These are phyloP conservation scores for Coccomyxa sp. DNA, from an alignment of 139 green algal species.

Conservation along the genomic window DNA sequence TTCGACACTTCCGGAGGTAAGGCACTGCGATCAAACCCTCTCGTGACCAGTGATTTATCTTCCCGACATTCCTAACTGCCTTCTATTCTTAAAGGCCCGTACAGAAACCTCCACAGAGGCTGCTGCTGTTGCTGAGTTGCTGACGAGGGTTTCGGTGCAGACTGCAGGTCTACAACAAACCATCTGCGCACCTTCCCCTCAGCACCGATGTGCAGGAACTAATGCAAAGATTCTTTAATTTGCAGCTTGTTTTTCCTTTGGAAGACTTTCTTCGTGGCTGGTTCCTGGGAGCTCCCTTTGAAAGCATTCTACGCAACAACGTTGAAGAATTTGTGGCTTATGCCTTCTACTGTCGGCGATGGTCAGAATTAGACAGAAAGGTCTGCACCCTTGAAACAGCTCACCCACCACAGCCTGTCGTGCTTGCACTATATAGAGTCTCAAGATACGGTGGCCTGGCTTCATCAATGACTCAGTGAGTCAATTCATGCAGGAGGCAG, in stretches of 20 bases:
- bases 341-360: slow-evolving; percentile 30
- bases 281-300: slow-evolving; percentile 31
- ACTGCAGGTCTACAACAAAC: neutral
- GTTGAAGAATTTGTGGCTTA: slow-evolving; percentile 50
- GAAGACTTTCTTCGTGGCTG: slow-evolving; percentile 51
- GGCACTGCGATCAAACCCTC: neutral
- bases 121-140: neutral
- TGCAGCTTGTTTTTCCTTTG: slow-evolving; percentile 35
- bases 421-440: neutral
- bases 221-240: slow-evolving; percentile 34
- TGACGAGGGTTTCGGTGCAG: neutral
- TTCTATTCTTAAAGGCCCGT: neutral
- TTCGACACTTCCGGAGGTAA: neutral
- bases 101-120: neutral
- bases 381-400: slow-evolving; percentile 6
- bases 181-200: neutral
- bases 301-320: slow-evolving; percentile 23
- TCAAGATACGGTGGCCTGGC: neutral
- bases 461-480: slow-evolving; percentile 21
- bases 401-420: slow-evolving; percentile 3
- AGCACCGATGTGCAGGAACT: slow-evolving; percentile 11
- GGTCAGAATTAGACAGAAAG: slow-evolving; percentile 13
- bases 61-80: neutral
- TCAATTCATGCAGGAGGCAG: slow-evolving; percentile 22
- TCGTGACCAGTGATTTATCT: neutral